Base-by-base conservation (phyloP, 1,139 yeast species). In the Magnusiomyces paraingens region DNA sequence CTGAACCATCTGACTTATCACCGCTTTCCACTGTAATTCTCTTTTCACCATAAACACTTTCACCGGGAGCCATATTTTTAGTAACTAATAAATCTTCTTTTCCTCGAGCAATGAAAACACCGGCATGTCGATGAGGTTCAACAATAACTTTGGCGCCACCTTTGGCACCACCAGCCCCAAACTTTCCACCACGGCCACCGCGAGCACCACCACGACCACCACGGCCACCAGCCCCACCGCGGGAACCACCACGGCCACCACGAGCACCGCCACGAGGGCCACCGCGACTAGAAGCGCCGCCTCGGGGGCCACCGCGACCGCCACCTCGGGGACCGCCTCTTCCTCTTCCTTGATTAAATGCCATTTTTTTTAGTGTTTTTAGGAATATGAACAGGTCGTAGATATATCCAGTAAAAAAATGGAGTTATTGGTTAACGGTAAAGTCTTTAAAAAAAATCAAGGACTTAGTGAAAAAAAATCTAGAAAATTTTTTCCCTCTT, bases 11-110 rank as follows among this genome's bases (percentile, higher is more conserved):
- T 69, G 86, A 95, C 69, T 84, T 95, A 57, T 90, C 80, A 64
- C 96, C 95, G 71, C 87, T 96, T 72, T 94, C 99, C 59, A 93
- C 82, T 55, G 95, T 76, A 61, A 93, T 80, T 79, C 99, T 83
- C 84, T 93, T 93, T 79, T 93, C 99, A 68, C 98, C 97, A 76
- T 93, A 93, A 55, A 90, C 96, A 42, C 57, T 54, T 49, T 54
- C 57, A 74, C 99, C 99, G 68, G 99, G 99, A 50, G 96, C 96
- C 70, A 84, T 75, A 81, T 93, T 93, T 79, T 86, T 93, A 69
- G 99, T 93, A 62, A 94, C 96, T 69, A 93, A 81, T 72, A 93
- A 81, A 82, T 94, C 99, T 79, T 93, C 99, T 78, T 93, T 93
- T 73, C 99, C 99, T 79, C 57, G 52, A 20, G 53, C 57, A 29